Conservation (phyloP, 2,329 filamentous ascomycete species). For the Cercospora citrullina region DNA sequence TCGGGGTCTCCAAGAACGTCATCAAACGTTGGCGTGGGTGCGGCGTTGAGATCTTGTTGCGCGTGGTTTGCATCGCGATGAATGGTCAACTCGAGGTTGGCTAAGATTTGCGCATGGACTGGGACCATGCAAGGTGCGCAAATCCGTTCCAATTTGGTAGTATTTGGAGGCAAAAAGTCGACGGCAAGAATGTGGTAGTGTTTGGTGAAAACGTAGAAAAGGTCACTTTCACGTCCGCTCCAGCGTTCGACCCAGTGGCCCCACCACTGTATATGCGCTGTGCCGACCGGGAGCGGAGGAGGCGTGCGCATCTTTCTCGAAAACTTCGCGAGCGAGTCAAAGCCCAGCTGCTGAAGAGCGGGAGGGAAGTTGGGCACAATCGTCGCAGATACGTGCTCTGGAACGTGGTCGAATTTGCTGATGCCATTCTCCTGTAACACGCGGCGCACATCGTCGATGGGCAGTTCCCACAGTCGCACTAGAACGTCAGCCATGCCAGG, state of each 20-base stretch:
- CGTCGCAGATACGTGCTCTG: conserved; percentile 54
- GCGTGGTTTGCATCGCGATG: conserved; percentile 64
- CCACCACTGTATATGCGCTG: conserved; percentile 76
- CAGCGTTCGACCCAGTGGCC: conserved; percentile 82
- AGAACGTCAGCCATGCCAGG: conserved; percentile 82
- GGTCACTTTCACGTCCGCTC: conserved; percentile 82
- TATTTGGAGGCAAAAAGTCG: conserved; percentile 55
- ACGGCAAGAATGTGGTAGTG: conserved; percentile 78
- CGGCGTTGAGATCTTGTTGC: conserved; percentile 42
- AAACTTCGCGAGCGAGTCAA: conserved; percentile 61
- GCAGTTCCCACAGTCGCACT: conserved; percentile 75
- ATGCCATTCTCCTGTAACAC: conserved; percentile 69
- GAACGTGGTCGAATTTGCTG: conserved; percentile 52
- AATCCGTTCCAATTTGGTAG: conserved; percentile 57
- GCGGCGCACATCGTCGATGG: conserved; percentile 67
- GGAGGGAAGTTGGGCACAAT: conserved; percentile 71
- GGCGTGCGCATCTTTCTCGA: conserved; percentile 63
- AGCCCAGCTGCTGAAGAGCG: conserved; percentile 60
- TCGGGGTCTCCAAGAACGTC: conserved; percentile 66
- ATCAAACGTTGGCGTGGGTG: conserved; percentile 61
- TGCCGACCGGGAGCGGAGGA: conserved; percentile 65
- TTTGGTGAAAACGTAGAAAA: conserved; percentile 90
- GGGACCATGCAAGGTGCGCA: conserved; percentile 76
- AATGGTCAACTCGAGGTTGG: conserved; percentile 78
- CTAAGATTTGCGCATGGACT: conserved; percentile 78